Conservation (phyloP, 2,329 filamentous ascomycete species). For the Thelonectria discophora region DNA sequence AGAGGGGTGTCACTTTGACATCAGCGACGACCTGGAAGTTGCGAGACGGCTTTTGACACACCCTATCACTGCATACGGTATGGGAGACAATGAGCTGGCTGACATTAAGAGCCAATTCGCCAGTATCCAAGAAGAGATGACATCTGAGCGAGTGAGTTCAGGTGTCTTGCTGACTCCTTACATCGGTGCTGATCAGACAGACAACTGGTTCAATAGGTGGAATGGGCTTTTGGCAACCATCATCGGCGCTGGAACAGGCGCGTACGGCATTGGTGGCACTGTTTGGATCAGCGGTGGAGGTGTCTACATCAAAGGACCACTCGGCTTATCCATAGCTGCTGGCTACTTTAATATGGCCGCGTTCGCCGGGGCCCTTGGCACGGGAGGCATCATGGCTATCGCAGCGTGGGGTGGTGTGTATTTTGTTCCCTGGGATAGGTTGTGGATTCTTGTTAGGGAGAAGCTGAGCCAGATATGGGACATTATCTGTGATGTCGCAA, state of each 20-base stretch:
- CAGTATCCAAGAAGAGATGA: not conserved
- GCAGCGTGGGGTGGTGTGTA: slow-evolving; percentile 4
- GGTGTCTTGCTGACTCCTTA: not conserved
- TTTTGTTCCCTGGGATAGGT: slow-evolving; percentile 1
- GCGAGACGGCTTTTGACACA: not conserved
- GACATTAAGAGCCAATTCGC: not conserved
- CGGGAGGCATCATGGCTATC: not conserved
- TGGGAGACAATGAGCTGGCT: not conserved
- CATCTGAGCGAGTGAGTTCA: slow-evolving; percentile 3
- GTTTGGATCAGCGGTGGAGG: slow-evolving; percentile 3
- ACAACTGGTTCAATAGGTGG: not conserved
- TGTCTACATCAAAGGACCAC: not conserved
- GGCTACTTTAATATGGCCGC: slow-evolving; percentile 4
- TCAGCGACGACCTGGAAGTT: slow-evolving; percentile 4
- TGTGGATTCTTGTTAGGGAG: not conserved
- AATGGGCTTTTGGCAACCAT: slow-evolving; percentile 5
- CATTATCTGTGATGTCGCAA: not conserved
- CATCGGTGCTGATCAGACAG: slow-evolving; percentile 9
- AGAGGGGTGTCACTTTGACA: slow-evolving; percentile 12
- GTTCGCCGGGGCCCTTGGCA: not conserved
- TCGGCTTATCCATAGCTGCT: slow-evolving; percentile 6
- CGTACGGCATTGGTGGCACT: not conserved
- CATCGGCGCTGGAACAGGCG: slow-evolving; percentile 8
- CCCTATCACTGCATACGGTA: not conserved
- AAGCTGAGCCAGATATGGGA: slow-evolving; percentile 1